These are phyloP conservation scores for Lecanicillium sp. DNA, from an alignment of 2,329 filamentous ascomycete species.

Conservation along the genomic window DNA sequence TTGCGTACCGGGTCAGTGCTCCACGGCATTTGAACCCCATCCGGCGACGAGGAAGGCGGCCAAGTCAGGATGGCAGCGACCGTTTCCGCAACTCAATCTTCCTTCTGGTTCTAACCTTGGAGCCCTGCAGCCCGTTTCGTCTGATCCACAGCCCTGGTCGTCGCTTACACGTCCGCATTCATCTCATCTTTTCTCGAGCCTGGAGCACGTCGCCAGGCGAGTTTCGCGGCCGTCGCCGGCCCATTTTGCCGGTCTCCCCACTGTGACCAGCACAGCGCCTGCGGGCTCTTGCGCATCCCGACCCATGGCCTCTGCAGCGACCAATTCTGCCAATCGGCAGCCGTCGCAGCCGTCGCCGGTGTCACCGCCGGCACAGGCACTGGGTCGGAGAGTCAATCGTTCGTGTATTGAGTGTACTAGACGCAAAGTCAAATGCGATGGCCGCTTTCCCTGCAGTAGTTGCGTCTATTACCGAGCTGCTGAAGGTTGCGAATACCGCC, in stretches of 20 bases:
- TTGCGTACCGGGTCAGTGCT: no score
- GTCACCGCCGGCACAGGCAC: constrained; percentile 4
- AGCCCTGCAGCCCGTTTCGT: neutral
- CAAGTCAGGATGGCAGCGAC: no score
- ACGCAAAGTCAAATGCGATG: constrained; percentile 34
- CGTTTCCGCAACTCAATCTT: neutral
- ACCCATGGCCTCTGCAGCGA: neutral
- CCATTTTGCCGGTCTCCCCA: neutral
- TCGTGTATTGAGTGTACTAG: constrained; percentile 25
- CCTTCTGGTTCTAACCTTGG: neutral
- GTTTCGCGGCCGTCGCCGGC: no score
- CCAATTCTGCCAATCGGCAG: neutral
- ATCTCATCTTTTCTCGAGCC: neutral
- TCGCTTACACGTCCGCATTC: neutral
- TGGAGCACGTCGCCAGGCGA: no score
- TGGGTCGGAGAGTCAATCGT: constrained; percentile 17
- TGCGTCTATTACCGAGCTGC: constrained; percentile 29
- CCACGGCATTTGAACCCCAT: no score
- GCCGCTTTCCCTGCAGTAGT: constrained; percentile 30
- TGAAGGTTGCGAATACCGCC: constrained; percentile 24
- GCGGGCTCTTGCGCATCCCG: neutral
- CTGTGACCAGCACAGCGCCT: neutral
- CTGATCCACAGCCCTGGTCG: neutral
- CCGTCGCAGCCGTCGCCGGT: neutral
- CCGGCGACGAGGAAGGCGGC: no score